Evolutionary conservation across 192 early-diverging fungal genomes (phyloP), one percentile per base, ranked within the genome.

Genomic region (Chytriomyces sp.): DNA sequence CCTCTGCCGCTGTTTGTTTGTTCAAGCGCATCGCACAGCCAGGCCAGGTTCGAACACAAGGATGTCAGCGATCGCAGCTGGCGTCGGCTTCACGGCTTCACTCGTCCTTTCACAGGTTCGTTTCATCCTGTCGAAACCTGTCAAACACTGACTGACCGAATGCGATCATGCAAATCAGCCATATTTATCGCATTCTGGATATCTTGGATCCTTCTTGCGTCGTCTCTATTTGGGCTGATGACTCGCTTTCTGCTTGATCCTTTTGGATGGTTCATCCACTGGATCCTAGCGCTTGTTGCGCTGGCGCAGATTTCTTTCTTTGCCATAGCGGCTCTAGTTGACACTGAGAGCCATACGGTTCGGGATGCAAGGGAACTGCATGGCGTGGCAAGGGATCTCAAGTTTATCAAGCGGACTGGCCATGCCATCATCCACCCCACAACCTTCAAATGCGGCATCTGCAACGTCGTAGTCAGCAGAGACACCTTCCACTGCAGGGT

Each of bases 181-280:
- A 35, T 67, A 5, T 67, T 67, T 23, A 16, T 67, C 13, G 43
- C 47, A 7, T 45, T 46, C 65, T 67, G 65, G 65, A 11, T 46
- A 10, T 23, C 47, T 9, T 67, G 44, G 35, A 11, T 46, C 65
- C 10, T 46, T 10, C 8, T 67, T 23, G 65, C 44, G 5, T 45
- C 46, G 13, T 28, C 13, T 3, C n/a, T 43, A 6, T 67, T 67
- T 45, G 65, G 43, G n/a, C 18, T 45, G 11, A 59, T 59, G 20
- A n/a, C 57, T 3, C 57, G 11, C 26, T 26, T 11, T 28, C 26
- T 28, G 62, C 26, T 18, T 64, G 20, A 13, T 64, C 26, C 62
- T 4, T 28, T 23, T 64, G 11, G 11, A 2, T 28, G 18, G 11
- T 64, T 11, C 26, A 23, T 18, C 62, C 18, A 64, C 24, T 28